Evolutionary conservation across 163 green algal species (phyloP).

Genomic region (Scenedesmus sp.): DNA sequence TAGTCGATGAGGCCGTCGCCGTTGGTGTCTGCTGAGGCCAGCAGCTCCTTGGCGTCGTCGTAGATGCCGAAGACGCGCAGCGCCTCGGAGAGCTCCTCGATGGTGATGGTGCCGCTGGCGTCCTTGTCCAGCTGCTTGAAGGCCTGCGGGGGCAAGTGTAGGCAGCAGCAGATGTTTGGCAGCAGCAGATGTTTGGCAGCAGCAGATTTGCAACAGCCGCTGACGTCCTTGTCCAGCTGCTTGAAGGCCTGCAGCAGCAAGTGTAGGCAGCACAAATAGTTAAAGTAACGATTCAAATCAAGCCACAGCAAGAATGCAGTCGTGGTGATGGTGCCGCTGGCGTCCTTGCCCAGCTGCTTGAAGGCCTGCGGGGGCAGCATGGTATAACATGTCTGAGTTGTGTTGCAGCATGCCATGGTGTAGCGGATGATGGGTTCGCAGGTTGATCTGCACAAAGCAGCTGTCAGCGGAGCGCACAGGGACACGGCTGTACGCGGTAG

Average conservation of each 20-base stretch:
- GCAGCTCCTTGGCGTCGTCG: conserved; percentile 60
- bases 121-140: conserved; percentile 91
- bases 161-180: background rate
- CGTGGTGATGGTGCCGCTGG: no score
- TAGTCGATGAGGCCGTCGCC: conserved; percentile 69
- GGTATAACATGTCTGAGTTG: background rate
- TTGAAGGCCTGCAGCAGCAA: conserved; percentile 70
- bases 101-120: conserved; percentile 84
- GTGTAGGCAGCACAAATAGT: background rate
- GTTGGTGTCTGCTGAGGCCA: conserved; percentile 63
- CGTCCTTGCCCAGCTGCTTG: background rate
- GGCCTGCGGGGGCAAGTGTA: conserved; percentile 30
- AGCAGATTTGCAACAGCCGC: conserved; percentile 49
- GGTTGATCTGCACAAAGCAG: background rate
- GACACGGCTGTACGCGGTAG: background rate
- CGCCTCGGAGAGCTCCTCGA: conserved; percentile 70
- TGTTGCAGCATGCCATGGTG: background rate
- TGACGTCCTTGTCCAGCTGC: conserved; percentile 85
- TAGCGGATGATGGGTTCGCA: background rate
- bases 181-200: no score
- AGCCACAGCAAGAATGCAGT: background rate
- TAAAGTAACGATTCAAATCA: background rate
- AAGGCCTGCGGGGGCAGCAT: background rate
- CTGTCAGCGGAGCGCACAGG: background rate
- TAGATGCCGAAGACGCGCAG: conserved; percentile 76